These are phyloP conservation scores for Mycocentrospora acerina DNA, from an alignment of 2,329 filamentous ascomycete species.

Conservation along the genomic window DNA sequence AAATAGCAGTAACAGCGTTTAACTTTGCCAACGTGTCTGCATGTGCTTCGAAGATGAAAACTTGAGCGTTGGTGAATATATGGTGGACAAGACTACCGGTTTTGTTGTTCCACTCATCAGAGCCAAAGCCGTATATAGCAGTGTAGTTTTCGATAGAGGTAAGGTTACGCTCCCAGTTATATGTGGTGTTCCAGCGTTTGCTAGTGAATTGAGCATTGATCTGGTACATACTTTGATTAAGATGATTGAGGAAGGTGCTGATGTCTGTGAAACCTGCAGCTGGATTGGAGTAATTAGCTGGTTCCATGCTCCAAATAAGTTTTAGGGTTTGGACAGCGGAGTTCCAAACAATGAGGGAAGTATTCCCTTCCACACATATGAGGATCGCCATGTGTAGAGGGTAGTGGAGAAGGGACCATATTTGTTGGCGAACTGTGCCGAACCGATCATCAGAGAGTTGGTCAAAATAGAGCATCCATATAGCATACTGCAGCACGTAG, in stretches of 20 bases:
- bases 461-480: conserved; percentile 63
- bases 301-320: conserved; percentile 21
- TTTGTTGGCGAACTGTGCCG: conserved; percentile 56
- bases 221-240: conserved; percentile 21
- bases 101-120: conserved; percentile 20
- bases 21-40: conserved; percentile 25
- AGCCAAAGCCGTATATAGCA: conserved; percentile 15
- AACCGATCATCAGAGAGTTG: conserved; percentile 51
- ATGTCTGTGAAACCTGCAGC: conserved; percentile 15
- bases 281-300: conserved; percentile 13
- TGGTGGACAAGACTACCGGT: conserved; percentile 14
- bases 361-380: conserved; percentile 59
- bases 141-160: conserved; percentile 25
- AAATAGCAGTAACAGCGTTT: conserved; percentile 17
- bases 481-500: conserved; percentile 43
- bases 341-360: conserved; percentile 27
- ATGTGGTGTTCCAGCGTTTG: conserved; percentile 21
- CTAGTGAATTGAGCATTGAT: conserved; percentile 20
- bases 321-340: conserved; percentile 24
- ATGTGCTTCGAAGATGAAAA: conserved; percentile 29
- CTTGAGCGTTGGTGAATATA: conserved; percentile 23
- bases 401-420: conserved; percentile 59
- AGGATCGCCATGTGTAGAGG: conserved; percentile 63
- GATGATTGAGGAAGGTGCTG: conserved; percentile 7
- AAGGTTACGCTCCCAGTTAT: conserved; percentile 25